Conservation (phyloP, 176 grass and related monocot species). For the Eleusine coracana region DNA sequence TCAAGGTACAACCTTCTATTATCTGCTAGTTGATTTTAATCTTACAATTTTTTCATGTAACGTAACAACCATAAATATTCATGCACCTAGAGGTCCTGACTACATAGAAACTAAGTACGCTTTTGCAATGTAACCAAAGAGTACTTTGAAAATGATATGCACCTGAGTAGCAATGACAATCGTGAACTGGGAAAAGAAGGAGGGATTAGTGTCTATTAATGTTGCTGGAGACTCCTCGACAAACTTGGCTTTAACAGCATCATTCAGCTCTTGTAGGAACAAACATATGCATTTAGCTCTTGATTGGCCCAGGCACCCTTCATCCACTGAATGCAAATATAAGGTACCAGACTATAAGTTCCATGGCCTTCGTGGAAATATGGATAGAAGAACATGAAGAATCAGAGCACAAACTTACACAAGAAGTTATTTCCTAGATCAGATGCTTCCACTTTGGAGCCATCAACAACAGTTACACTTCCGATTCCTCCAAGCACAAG, state of each 20-base stretch:
- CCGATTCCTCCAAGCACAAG: constrained; percentile 87
- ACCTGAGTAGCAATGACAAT: constrained; percentile 93
- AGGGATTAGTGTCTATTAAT: constrained; percentile 77
- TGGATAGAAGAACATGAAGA: constrained; percentile 5
- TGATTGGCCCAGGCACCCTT: constrained; percentile 74
- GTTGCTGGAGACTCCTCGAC: constrained; percentile 74
- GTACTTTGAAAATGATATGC: not conserved
- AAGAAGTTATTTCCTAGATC: constrained; percentile 97
- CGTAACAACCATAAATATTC: not conserved
- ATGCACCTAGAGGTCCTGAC: constrained; percentile 23
- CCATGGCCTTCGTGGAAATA: not conserved
- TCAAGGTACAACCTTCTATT: not conserved
- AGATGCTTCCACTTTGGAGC: constrained; percentile 67
- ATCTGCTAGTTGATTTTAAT: not conserved
- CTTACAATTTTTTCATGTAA: not conserved
- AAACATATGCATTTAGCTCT: constrained; percentile 91
- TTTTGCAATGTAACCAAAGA: constrained; percentile 11
- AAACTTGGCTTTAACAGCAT: constrained; percentile 95
- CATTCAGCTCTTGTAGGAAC: constrained; percentile 95
- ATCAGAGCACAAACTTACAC: constrained; percentile 43
- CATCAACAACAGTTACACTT: constrained; percentile 81
- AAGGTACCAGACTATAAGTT: constrained; percentile 29
- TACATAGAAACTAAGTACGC: constrained; percentile 32
- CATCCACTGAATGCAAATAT: constrained; percentile 69
- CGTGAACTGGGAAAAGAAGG: constrained; percentile 83